These are phyloP conservation scores for Sparassis latifolia DNA, from an alignment of 1,284 basidiomycete species.

Conservation along the genomic window DNA sequence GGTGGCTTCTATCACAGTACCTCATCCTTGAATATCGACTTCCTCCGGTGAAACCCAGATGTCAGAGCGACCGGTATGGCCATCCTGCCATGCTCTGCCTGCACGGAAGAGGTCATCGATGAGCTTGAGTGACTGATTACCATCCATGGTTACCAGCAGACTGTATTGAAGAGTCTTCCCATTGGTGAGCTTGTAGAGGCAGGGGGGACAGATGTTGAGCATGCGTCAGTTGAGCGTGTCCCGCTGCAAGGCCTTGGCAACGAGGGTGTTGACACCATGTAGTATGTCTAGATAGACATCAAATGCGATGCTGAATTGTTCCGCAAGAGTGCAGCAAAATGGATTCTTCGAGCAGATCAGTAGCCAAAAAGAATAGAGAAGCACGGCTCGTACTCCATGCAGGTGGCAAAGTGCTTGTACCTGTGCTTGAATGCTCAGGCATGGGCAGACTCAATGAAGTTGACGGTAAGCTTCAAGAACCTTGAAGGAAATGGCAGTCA, in stretches of 20 bases:
- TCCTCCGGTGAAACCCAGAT: constrained; percentile 11
- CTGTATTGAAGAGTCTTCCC: constrained; percentile 14
- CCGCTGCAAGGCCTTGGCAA: constrained; percentile 14
- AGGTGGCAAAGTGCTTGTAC: constrained; percentile 13
- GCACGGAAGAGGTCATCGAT: constrained; percentile 8
- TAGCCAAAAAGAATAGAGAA: background rate
- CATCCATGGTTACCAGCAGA: constrained; percentile 23
- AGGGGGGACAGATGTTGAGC: constrained; percentile 22
- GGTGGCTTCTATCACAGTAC: constrained; percentile 1
- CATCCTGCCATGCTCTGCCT: constrained; percentile 6
- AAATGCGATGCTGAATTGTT: constrained; percentile 20
- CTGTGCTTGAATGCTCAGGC: constrained; percentile 16
- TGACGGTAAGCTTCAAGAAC: constrained; percentile 18
- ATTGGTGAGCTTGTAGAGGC: constrained; percentile 20
- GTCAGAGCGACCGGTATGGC: constrained; percentile 4
- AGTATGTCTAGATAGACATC: constrained; percentile 26
- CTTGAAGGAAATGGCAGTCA: constrained; percentile 12
- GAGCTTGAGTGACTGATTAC: constrained; percentile 27
- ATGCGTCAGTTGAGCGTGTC: constrained; percentile 19
- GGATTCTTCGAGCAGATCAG: background rate
- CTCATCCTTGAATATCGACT: constrained; percentile 20
- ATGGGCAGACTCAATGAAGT: constrained; percentile 18
- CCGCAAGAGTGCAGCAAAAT: constrained; percentile 1
- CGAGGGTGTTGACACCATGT: constrained; percentile 9
- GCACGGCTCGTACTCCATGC: constrained; percentile 9